Evolutionary conservation across 2,329 filamentous ascomycete species (phyloP).

Genomic region (Colletotrichum filicis): DNA sequence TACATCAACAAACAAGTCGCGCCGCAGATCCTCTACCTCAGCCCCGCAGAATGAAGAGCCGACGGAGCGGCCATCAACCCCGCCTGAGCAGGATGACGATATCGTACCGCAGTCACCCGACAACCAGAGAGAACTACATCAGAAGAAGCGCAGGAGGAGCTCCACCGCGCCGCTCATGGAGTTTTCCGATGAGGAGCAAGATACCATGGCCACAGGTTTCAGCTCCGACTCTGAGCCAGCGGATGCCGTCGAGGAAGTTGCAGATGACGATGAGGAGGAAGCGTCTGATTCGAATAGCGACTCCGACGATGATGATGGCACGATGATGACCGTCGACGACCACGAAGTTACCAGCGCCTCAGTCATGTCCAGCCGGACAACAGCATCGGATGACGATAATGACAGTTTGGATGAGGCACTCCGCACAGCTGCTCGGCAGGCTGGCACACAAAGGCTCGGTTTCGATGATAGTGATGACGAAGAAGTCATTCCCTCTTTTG

Average conservation of each 20-base stretch:
- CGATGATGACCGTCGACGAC: conserved; percentile 84
- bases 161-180: conserved; percentile 74
- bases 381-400: conserved; percentile 64
- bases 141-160: conserved; percentile 70
- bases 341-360: conserved; percentile 81
- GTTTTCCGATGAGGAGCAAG: conserved; percentile 73
- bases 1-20: conserved; percentile 79
- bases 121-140: conserved; percentile 69
- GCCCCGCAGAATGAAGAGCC: conserved; percentile 39
- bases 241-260: conserved; percentile 65
- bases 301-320: conserved; percentile 81
- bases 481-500: conserved; percentile 80
- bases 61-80: conserved; percentile 68
- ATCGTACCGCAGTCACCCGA: conserved; percentile 69
- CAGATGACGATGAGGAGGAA: conserved; percentile 59
- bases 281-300: conserved; percentile 60
- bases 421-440: conserved; percentile 77
- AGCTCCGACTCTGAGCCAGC: conserved; percentile 73
- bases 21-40: conserved; percentile 73
- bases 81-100: conserved; percentile 69
- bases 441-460: conserved; percentile 78
- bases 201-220: conserved; percentile 80
- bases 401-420: conserved; percentile 82
- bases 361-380: conserved; percentile 68
- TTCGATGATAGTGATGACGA: conserved; percentile 60